Evolutionary conservation across 2,329 filamentous ascomycete genomes (phyloP), one percentile per base, ranked within the genome.

Genomic region (Calycina herbarum): DNA sequence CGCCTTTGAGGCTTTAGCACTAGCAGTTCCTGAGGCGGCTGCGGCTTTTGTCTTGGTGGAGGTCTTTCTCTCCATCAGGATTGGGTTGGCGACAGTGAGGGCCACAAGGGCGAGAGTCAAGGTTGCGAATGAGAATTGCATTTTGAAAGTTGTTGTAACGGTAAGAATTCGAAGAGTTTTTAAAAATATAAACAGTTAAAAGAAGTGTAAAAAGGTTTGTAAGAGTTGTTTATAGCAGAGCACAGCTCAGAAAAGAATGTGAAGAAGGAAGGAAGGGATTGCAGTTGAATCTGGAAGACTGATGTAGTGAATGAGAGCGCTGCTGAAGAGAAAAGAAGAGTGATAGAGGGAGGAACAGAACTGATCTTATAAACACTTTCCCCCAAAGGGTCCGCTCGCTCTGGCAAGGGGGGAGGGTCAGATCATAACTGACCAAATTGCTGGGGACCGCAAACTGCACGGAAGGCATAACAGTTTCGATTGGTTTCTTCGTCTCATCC

Each of bases 61-160:
- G 59, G 62, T 62, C n/a, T 45, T 51, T 51, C 11, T 42, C 62
- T 65, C 59, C 54, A 71, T 71, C 20, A 71, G 70, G 35, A 78
- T 59, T 40, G 77, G 78, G 27, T 70, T 69, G 51, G 77, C 75
- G 40, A 72, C 57, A 11, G 72, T 71, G 57, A 76, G 68, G 20
- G 69, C 67, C 54, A 72, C 42, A 40, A 74, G 62, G 51, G 59
- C 62, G 48, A 71, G 63, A 59, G 77, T 62, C 59, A 73, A 35
- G 64, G 74, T 63, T 66, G 77, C 60, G 13, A 73, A 61, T 15
- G 76, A 75, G 74, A 79, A 78, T 69, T 77, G 77, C 78, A 79
- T 73, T 33, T 66, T 71, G 65, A 64, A 40, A 40, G 51, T 24
- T 61, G 51, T 66, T 59, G 45, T 66, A 29, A 15, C 40, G 31